Evolutionary conservation across 2,329 filamentous ascomycete genomes (phyloP).

Genomic region (Colletotrichum sidae): DNA sequence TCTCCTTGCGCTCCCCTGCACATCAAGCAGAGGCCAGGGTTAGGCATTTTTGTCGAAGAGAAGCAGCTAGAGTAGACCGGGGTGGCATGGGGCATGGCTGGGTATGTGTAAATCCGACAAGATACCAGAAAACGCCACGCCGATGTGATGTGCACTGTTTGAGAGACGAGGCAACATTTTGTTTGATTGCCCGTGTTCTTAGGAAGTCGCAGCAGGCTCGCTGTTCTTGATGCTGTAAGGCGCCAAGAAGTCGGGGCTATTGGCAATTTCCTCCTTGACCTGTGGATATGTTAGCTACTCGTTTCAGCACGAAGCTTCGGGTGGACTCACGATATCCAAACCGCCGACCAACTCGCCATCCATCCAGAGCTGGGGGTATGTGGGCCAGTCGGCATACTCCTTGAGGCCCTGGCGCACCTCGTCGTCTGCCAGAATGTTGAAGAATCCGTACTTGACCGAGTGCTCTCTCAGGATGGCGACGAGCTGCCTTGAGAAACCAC

Average conservation of each 20-base stretch:
- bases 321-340: constrained; percentile 86
- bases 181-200: constrained; percentile 1
- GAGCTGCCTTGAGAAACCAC: constrained; percentile 91
- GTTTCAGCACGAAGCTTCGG: background rate
- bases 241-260: constrained; percentile 84
- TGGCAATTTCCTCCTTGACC: constrained; percentile 94
- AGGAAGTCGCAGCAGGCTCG: constrained; percentile 50
- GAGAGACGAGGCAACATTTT: background rate
- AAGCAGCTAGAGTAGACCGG: no score
- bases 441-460: constrained; percentile 96
- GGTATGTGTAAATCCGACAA: constrained; percentile 17
- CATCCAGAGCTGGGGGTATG: constrained; percentile 94
- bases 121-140: constrained; percentile 5
- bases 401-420: constrained; percentile 97
- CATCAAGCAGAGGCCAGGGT: background rate
- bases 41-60: background rate
- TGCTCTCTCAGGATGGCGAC: constrained; percentile 89
- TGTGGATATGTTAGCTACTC: constrained; percentile 49
- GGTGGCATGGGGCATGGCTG: constrained; percentile 1
- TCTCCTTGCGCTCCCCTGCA: background rate
- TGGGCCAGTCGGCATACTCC: constrained; percentile 98
- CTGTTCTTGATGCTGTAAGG: constrained; percentile 71
- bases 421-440: constrained; percentile 98
- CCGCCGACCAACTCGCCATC: constrained; percentile 92
- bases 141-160: background rate